These are phyloP conservation scores for Auricularia cornea DNA, from an alignment of 768 basidiomycete genomes.

Conservation along the genomic window DNA sequence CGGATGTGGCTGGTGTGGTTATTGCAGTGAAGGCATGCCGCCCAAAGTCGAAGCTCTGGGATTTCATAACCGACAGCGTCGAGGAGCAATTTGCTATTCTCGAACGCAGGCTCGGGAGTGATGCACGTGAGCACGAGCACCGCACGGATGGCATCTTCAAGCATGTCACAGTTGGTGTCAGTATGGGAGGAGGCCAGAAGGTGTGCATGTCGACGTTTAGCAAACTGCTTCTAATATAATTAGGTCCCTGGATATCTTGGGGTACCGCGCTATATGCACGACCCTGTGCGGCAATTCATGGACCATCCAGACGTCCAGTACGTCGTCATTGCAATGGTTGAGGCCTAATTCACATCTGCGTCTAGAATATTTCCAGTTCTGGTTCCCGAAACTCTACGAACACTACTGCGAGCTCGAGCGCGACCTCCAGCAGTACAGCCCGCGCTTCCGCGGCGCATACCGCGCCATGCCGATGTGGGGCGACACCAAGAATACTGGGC, in stretches of 20 bases:
- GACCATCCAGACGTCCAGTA: not conserved
- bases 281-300: not conserved
- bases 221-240: not conserved
- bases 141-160: not conserved
- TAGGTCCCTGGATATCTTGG: not conserved
- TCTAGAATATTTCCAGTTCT: too few species aligned
- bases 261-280: not conserved
- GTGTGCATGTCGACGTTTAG: not conserved
- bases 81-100: not conserved
- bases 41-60: not conserved
- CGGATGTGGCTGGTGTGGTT: not conserved
- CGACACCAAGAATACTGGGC: too few species aligned
- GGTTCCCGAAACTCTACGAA: too few species aligned
- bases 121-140: not conserved
- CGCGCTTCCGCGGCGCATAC: too few species aligned
- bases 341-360: too few species aligned
- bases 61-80: not conserved
- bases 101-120: not conserved
- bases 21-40: not conserved
- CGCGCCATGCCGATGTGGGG: too few species aligned
- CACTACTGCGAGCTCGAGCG: too few species aligned
- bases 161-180: not conserved
- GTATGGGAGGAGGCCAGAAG: not conserved
- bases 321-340: too few species aligned
- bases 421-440: too few species aligned